These are phyloP conservation scores for Allium cepa DNA, from an alignment of 106 monocot species.

Conservation along the genomic window DNA sequence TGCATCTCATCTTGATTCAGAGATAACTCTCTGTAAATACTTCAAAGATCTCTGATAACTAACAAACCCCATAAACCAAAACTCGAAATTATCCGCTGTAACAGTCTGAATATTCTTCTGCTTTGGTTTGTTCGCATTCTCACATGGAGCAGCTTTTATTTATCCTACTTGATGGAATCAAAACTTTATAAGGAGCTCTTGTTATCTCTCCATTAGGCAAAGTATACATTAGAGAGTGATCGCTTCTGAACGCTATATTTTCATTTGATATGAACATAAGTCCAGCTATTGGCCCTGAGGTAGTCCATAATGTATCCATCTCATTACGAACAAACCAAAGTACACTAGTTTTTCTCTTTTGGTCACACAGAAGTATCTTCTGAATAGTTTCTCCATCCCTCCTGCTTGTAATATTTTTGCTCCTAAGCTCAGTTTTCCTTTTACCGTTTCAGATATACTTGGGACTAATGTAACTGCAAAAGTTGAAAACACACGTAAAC, in stretches of 20 bases:
- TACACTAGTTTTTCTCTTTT: conserved; percentile 29
- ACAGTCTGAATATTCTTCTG: conserved; percentile 61
- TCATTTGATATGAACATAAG: conserved; percentile 25
- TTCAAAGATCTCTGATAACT: no score
- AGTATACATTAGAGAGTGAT: conserved; percentile 11
- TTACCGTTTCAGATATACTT: no score
- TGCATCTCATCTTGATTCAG: no score
- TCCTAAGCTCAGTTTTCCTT: no score
- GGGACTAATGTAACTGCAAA: conserved; percentile 9
- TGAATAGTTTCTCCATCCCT: no score
- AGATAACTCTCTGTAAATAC: no score
- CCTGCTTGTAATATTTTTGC: no score
- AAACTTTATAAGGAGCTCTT: conserved; percentile 25
- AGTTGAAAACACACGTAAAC: neutral
- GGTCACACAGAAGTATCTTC: conserved; percentile 10
- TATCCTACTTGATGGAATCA: neutral
- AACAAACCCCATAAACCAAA: no score
- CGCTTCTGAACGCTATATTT: conserved; percentile 25
- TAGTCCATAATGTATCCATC: conserved; percentile 28
- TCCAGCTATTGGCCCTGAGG: conserved; percentile 32
- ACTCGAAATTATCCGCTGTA: conserved; percentile 7
- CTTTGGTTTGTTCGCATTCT: conserved; percentile 31
- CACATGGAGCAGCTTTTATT: conserved; percentile 31
- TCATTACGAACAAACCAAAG: conserved; percentile 29
- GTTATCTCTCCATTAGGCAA: conserved; percentile 16